phyloP scores from a whole-genome alignment of 1,139 yeast species.

The Debaryomycetaceae sp. region DNA sequence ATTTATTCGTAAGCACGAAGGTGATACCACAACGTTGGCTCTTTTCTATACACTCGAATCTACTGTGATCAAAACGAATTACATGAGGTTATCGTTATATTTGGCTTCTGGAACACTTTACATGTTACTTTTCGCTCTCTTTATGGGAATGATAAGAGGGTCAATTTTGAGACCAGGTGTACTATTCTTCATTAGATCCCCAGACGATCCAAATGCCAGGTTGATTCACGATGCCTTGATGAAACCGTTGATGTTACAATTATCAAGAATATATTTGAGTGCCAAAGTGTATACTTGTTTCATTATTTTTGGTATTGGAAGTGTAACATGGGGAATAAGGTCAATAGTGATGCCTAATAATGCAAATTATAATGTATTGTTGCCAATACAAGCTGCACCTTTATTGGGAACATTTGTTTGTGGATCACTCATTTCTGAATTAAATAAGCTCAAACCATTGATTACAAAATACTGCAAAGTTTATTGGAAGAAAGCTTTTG shows the following conservation, averaged over 20 bases:
- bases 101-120: conserved; percentile 83
- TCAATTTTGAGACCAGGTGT: conserved; percentile 83
- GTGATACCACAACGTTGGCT: conserved; percentile 10
- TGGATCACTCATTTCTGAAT: conserved; percentile 6
- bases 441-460: conserved; percentile 12
- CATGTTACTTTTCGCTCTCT: conserved; percentile 84
- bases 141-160: conserved; percentile 78
- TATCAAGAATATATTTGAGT: conserved; percentile 71
- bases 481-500: conserved; percentile 66
- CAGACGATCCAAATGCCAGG: conserved; percentile 89
- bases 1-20: conserved; percentile 9
- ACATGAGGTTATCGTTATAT: conserved; percentile 30
- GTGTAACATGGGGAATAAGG: conserved; percentile 54
- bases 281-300: conserved; percentile 74
- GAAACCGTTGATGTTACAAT: conserved; percentile 67
- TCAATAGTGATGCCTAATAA: conserved; percentile 21
- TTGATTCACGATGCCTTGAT: conserved; percentile 86
- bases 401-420: conserved; percentile 8
- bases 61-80: conserved; percentile 19
- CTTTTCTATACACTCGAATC: conserved; percentile 25
- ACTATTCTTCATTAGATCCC: conserved; percentile 84
- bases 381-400: conserved; percentile 18
- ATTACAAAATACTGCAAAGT: conserved; percentile 36
- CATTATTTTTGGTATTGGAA: conserved; percentile 73
- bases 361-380: conserved; percentile 17